Evolutionary conservation across 371 early-diverging fungal species (phyloP).

Genomic region (Mucor lusitanicus): DNA sequence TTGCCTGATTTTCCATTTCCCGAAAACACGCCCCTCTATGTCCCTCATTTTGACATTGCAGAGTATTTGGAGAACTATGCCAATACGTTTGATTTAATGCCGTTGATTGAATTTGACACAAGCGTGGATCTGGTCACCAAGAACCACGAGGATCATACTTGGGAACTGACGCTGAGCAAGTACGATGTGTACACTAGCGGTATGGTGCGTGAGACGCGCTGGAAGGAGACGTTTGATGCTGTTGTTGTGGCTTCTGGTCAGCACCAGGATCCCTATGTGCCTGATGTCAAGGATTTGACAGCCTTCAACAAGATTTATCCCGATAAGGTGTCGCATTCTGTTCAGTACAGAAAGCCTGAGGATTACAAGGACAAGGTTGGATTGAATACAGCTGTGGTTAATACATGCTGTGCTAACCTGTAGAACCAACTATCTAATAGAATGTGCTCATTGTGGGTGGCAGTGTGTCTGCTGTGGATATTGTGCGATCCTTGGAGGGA

Average conservation of each 20-base stretch:
- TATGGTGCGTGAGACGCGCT: slow-evolving; percentile 11
- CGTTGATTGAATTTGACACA: slow-evolving; percentile 28
- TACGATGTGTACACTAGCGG: slow-evolving; percentile 16
- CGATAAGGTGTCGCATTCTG: slow-evolving; percentile 30
- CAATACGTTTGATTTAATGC: slow-evolving; percentile 6
- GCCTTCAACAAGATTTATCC: slow-evolving; percentile 35
- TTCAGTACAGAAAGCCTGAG: slow-evolving; percentile 39
- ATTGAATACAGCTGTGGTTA: too few species aligned
- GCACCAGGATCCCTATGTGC: slow-evolving; percentile 37
- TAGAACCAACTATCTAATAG: slow-evolving; percentile 27
- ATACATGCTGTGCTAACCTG: too few species aligned
- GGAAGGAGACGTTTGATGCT: slow-evolving; percentile 44
- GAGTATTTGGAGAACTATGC: slow-evolving; percentile 18
- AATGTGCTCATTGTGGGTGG: slow-evolving; percentile 42
- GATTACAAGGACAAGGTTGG: slow-evolving; percentile 33
- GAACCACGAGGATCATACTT: slow-evolving; percentile 12
- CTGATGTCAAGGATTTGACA: slow-evolving; percentile 27
- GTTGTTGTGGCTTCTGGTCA: slow-evolving; percentile 40
- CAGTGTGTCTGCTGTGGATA: slow-evolving; percentile 39
- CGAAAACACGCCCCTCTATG: neutral
- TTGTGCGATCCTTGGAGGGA: slow-evolving; percentile 30
- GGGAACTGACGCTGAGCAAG: slow-evolving; percentile 25
- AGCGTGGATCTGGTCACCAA: slow-evolving; percentile 18
- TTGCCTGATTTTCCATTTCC: slow-evolving; percentile 16
- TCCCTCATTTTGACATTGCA: neutral